These are phyloP conservation scores for Komagataella phaffii DNA, from an alignment of 805 yeast species.

Conservation along the genomic window DNA sequence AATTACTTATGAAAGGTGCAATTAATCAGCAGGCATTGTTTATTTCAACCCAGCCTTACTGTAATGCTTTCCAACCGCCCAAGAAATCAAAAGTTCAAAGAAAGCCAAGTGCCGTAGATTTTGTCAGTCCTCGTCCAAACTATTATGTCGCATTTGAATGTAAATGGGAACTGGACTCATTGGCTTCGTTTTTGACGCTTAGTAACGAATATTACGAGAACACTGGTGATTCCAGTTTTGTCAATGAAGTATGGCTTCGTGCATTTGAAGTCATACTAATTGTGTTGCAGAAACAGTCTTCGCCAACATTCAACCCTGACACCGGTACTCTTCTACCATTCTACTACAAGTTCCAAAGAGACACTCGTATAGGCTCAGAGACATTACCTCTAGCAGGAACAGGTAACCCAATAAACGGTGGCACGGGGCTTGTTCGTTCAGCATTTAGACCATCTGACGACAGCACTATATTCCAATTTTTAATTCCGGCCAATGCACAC, in stretches of 20 bases:
- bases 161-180: slow-evolving; percentile 77
- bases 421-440: slow-evolving; percentile 62
- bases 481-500: slow-evolving; percentile 80
- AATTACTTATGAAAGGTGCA: slow-evolving; percentile 57
- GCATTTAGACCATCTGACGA: slow-evolving; percentile 88
- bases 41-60: slow-evolving; percentile 55
- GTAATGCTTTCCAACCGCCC: slow-evolving; percentile 91
- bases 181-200: slow-evolving; percentile 70
- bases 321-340: slow-evolving; percentile 33
- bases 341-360: slow-evolving; percentile 57
- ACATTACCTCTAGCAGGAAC: slow-evolving; percentile 67
- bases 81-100: slow-evolving; percentile 29
- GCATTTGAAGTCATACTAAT: slow-evolving; percentile 40
- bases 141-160: slow-evolving; percentile 74
- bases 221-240: slow-evolving; percentile 36
- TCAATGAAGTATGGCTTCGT: slow-evolving; percentile 37
- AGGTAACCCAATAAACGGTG: slow-evolving; percentile 71
- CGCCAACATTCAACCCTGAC: slow-evolving; percentile 39
- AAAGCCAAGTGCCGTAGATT: slow-evolving; percentile 43
- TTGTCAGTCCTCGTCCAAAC: slow-evolving; percentile 56
- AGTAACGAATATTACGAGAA: slow-evolving; percentile 54
- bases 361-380: slow-evolving; percentile 68
- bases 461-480: slow-evolving; percentile 66
- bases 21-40: slow-evolving; percentile 66
- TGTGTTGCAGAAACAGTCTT: slow-evolving; percentile 45